These are phyloP conservation scores for Porcisia hertigi DNA, from an alignment of 208 protist genomes.

Conservation along the genomic window DNA sequence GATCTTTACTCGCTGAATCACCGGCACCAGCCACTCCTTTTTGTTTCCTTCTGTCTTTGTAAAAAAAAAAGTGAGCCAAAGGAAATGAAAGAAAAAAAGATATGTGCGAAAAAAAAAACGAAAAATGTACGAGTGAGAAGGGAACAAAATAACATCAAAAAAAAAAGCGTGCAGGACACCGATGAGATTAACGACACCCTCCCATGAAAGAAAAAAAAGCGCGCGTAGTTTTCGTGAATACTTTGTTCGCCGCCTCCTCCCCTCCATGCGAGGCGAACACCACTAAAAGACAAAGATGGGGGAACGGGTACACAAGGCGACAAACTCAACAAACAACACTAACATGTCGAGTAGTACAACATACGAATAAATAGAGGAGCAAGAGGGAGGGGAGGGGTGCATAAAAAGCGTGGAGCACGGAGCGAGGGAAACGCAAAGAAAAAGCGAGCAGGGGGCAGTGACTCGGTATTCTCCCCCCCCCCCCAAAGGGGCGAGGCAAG, in stretches of 20 bases:
- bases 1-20: background rate
- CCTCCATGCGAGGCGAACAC: background rate
- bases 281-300: background rate
- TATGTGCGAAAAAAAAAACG: background rate
- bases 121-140: background rate
- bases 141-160: background rate
- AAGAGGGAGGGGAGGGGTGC: background rate
- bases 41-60: too few relatives aligned
- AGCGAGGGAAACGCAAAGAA: background rate
- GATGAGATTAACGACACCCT: background rate
- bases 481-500: too few relatives aligned
- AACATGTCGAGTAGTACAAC: background rate
- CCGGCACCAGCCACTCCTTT: too few relatives aligned
- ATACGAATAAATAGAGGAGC: background rate
- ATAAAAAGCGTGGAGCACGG: background rate
- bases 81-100: too few relatives aligned
- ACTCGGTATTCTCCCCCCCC: background rate
- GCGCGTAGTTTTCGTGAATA: background rate
- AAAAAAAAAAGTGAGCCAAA: too few relatives aligned
- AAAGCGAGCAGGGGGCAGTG: background rate
- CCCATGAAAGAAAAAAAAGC: background rate
- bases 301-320: too few relatives aligned
- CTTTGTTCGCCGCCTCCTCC: background rate
- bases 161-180: background rate
- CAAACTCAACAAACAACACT: background rate